phyloP scores from a whole-genome alignment of 139 green algal species.

The Tetradesmus lagerheimii region DNA sequence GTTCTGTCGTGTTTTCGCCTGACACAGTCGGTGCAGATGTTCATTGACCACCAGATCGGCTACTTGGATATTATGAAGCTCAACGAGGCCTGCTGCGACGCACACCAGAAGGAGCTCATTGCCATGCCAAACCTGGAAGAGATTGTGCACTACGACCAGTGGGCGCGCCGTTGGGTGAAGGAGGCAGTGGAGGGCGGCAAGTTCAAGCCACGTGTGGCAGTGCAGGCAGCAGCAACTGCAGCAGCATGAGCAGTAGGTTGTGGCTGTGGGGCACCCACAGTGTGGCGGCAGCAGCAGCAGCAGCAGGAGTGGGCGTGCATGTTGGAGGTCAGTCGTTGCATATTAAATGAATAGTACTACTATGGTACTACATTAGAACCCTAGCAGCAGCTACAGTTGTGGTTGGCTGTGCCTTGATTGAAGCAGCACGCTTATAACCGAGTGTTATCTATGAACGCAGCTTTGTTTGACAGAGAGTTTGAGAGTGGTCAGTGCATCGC shows the following conservation, averaged over 20 bases:
- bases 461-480: too few species aligned
- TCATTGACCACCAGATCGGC: conserved; percentile 93
- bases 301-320: too few species aligned
- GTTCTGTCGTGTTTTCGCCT: not conserved
- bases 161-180: conserved; percentile 86
- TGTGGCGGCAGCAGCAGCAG: not conserved
- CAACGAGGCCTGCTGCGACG: conserved; percentile 94
- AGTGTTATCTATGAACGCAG: too few species aligned
- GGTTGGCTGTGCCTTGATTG: too few species aligned
- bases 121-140: conserved; percentile 86
- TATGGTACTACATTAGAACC: too few species aligned
- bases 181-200: conserved; percentile 57
- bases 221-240: conserved; percentile 1
- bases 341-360: too few species aligned
- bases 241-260: not conserved
- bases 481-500: too few species aligned
- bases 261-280: too few species aligned
- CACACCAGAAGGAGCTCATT: conserved; percentile 87
- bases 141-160: conserved; percentile 97
- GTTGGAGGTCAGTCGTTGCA: too few species aligned
- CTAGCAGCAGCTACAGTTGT: too few species aligned
- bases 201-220: conserved; percentile 40
- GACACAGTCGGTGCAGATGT: conserved; percentile 93
- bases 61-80: conserved; percentile 97
- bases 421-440: too few species aligned